Evolutionary conservation across 2,329 filamentous ascomycete genomes (phyloP).

Genomic region (Cordyceps militaris): DNA sequence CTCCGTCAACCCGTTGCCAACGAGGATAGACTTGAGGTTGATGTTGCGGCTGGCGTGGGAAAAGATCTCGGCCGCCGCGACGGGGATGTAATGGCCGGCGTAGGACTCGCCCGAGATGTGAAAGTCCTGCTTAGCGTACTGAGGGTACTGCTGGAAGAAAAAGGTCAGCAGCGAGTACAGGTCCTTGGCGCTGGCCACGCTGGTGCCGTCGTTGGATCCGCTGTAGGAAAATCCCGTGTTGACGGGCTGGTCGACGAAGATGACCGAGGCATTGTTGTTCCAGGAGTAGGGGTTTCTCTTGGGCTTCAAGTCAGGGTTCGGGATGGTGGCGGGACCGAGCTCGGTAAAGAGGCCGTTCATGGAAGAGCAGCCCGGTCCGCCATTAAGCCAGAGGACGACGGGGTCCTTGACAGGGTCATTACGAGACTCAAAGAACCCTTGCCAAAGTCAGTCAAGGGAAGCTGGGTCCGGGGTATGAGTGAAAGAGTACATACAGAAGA

Average conservation of each 20-base stretch:
- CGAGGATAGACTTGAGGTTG: constrained; percentile 90
- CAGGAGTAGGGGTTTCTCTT: constrained; percentile 85
- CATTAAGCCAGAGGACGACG: constrained; percentile 90
- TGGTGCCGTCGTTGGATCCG: constrained; percentile 81
- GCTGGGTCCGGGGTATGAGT: not conserved
- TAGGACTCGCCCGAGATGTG: constrained; percentile 97
- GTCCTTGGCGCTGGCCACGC: constrained; percentile 92
- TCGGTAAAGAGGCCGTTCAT: constrained; percentile 96
- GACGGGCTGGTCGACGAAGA: constrained; percentile 98
- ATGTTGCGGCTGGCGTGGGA: constrained; percentile 95
- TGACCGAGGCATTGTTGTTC: constrained; percentile 97
- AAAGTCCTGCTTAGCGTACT: constrained; percentile 93
- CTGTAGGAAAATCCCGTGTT: constrained; percentile 98
- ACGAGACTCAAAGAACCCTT: constrained; percentile 94
- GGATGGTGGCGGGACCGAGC: constrained; percentile 84
- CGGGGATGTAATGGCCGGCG: constrained; percentile 90
- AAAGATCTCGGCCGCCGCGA: constrained; percentile 85
- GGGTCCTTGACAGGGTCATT: constrained; percentile 97
- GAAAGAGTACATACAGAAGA: constrained; percentile 56
- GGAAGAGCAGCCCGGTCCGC: constrained; percentile 93
- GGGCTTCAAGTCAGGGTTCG: constrained; percentile 68
- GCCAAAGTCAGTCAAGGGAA: not conserved
- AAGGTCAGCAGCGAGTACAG: constrained; percentile 93
- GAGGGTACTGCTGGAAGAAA: constrained; percentile 98
- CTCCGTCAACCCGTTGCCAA: constrained; percentile 95